These are phyloP conservation scores for Kodamaea leandrae DNA, from an alignment of 805 yeast genomes.

Conservation along the genomic window DNA sequence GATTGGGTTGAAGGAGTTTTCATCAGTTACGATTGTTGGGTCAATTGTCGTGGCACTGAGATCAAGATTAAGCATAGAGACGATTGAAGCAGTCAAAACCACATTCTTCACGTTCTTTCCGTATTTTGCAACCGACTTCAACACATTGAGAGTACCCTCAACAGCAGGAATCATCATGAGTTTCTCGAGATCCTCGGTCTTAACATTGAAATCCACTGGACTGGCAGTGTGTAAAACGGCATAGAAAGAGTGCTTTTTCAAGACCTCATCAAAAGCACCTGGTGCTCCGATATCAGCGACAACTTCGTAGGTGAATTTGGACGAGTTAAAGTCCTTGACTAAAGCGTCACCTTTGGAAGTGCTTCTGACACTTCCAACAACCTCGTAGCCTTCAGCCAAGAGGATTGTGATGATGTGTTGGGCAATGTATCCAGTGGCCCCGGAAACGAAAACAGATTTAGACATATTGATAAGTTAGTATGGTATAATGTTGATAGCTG, in stretches of 20 bases:
- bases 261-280: slow-evolving; percentile 50
- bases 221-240: slow-evolving; percentile 51
- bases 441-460: slow-evolving; percentile 48
- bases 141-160: slow-evolving; percentile 49
- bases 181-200: slow-evolving; percentile 42
- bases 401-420: slow-evolving; percentile 39
- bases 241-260: slow-evolving; percentile 38
- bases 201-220: slow-evolving; percentile 36
- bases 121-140: slow-evolving; percentile 41
- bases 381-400: slow-evolving; percentile 39
- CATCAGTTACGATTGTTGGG: slow-evolving; percentile 25
- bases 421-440: slow-evolving; percentile 54
- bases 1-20: slow-evolving; percentile 22
- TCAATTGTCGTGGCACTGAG: too few species aligned
- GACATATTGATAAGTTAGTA: too few species aligned
- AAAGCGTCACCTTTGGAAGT: slow-evolving; percentile 21
- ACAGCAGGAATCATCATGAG: slow-evolving; percentile 56
- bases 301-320: slow-evolving; percentile 27
- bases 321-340: slow-evolving; percentile 8
- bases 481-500: too few species aligned
- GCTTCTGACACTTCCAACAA: slow-evolving; percentile 51
- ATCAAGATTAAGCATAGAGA: slow-evolving; percentile 37
- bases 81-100: slow-evolving; percentile 56
- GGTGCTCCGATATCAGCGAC: slow-evolving; percentile 30
- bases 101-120: slow-evolving; percentile 48